Evolutionary conservation across 2,329 filamentous ascomycete genomes (phyloP).

Genomic region (Fusarium compactum): DNA sequence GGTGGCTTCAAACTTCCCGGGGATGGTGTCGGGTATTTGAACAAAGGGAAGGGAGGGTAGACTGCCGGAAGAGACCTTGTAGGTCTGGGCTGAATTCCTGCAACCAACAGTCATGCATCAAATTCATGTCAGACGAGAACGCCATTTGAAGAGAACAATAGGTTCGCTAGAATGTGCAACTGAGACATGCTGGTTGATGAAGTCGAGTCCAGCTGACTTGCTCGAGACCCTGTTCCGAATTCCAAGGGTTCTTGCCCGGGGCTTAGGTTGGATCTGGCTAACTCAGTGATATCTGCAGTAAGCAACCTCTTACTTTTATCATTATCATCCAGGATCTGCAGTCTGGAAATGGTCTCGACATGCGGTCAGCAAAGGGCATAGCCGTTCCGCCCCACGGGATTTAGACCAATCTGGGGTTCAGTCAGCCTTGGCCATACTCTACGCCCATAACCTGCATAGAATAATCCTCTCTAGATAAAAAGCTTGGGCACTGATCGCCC

Average conservation of each 20-base stretch:
- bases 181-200: not conserved
- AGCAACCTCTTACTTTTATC: fast-evolving
- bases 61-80: not conserved
- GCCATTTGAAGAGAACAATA: not conserved
- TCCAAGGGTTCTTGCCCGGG: not conserved
- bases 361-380: not conserved
- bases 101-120: not conserved
- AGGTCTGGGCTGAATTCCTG: not conserved
- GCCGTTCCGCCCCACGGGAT: not conserved
- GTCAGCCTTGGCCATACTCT: no score
- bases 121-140: not conserved
- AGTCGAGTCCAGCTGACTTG: not conserved
- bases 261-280: not conserved
- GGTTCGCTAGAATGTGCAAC: not conserved
- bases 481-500: not conserved
- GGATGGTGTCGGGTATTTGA: slow-evolving; percentile 40
- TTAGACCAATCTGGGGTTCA: no score
- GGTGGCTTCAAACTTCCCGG: slow-evolving; percentile 1
- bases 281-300: not conserved
- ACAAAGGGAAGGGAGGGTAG: slow-evolving; percentile 49
- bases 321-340: not conserved
- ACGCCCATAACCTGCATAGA: not conserved
- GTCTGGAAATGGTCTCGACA: not conserved
- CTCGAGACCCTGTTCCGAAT: not conserved
- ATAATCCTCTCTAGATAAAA: fast-evolving